Percentiles rank a stretch among this genome's conserved stretches.
phyloP scores from a whole-genome alignment of 352 stramenopile species.

The Pythium insidiosum region DNA sequence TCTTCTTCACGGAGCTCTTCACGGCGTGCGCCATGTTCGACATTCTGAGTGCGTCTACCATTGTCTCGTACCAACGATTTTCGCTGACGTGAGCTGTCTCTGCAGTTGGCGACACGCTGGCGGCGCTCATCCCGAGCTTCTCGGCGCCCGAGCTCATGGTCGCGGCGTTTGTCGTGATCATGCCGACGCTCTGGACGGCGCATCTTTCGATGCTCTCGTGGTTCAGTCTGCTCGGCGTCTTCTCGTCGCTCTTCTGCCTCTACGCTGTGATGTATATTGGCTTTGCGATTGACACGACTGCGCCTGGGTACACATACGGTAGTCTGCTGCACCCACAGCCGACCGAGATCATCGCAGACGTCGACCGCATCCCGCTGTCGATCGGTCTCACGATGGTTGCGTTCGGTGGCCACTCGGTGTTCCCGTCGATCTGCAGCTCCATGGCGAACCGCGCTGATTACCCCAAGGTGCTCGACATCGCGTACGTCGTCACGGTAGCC shows the following conservation, averaged over 20 bases:
- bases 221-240: slow-evolving; percentile 77
- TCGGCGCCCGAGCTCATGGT: slow-evolving; percentile 49
- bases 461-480: slow-evolving; percentile 55
- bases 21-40: slow-evolving; percentile 72
- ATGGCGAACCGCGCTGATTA: slow-evolving; percentile 58
- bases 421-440: slow-evolving; percentile 86
- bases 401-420: slow-evolving; percentile 83
- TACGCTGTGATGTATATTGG: slow-evolving; percentile 73
- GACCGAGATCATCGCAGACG: slow-evolving; percentile 50
- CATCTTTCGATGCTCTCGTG: slow-evolving; percentile 79
- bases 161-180: slow-evolving; percentile 60
- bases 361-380: slow-evolving; percentile 57
- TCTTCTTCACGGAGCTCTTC: slow-evolving; percentile 81
- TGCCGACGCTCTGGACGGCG: slow-evolving; percentile 77
- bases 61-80: not conserved
- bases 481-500: slow-evolving; percentile 60
- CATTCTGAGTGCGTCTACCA: slow-evolving; percentile 50
- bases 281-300: slow-evolving; percentile 35
- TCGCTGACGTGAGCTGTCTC: slow-evolving; percentile 1
- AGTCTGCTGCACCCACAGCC: slow-evolving; percentile 58
- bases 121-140: slow-evolving; percentile 58
- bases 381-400: slow-evolving; percentile 85
- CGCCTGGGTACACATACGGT: slow-evolving; percentile 28
- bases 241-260: slow-evolving; percentile 79
- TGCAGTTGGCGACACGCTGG: slow-evolving; percentile 68